These are phyloP conservation scores for Calamus simplicifolius DNA, from an alignment of 176 grass and related monocot genomes.

Conservation along the genomic window DNA sequence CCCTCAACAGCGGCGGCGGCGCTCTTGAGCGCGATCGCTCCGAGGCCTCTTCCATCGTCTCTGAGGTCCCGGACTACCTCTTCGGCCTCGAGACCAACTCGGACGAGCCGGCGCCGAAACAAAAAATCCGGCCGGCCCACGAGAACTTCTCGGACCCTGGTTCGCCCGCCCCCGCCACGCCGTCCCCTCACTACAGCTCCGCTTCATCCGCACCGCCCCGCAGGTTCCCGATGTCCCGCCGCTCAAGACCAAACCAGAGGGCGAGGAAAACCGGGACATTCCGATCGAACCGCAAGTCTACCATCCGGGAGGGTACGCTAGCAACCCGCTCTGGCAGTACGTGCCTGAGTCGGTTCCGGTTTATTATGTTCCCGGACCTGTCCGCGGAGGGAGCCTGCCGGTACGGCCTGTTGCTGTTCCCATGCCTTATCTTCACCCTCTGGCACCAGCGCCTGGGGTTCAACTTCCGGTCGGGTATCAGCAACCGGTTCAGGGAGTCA, in stretches of 20 bases:
- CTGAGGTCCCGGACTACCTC: constrained; percentile 73
- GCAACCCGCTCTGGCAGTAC: neutral
- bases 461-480: constrained; percentile 2
- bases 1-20: neutral
- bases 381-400: constrained; percentile 4
- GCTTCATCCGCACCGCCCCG: neutral
- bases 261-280: neutral
- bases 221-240: neutral
- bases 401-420: neutral
- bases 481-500: neutral
- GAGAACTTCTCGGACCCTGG: neutral
- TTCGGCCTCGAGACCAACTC: constrained; percentile 48
- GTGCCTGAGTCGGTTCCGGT: neutral
- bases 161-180: neutral
- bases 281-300: neutral
- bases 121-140: neutral
- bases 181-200: neutral
- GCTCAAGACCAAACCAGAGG: constrained; percentile 5
- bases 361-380: constrained; percentile 4
- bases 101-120: constrained; percentile 36
- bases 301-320: neutral
- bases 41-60: constrained; percentile 60
- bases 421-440: neutral
- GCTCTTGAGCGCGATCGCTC: constrained; percentile 44
- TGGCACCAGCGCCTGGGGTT: neutral